These are phyloP conservation scores for Calycina herbarum DNA, from an alignment of 2,329 filamentous ascomycete genomes.

Conservation along the genomic window DNA sequence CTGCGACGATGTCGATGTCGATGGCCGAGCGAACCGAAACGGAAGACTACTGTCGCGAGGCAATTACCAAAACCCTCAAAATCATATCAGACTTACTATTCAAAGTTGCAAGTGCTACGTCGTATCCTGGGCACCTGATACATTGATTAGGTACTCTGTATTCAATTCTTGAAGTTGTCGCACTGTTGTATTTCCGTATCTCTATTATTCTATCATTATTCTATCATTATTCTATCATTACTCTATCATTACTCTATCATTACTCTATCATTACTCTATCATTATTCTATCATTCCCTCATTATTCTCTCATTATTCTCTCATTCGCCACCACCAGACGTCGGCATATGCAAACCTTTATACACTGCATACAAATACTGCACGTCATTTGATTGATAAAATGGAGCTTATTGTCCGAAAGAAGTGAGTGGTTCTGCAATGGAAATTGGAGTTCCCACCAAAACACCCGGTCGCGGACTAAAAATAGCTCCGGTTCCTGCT, in stretches of 20 bases:
- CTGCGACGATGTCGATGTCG: too few species aligned
- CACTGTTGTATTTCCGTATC: not conserved
- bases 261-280: too few species aligned
- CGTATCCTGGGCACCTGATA: not conserved
- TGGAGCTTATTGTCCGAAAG: not conserved
- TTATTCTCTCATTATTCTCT: not conserved
- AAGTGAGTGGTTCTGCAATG: not conserved
- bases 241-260: too few species aligned
- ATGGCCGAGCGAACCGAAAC: too few species aligned
- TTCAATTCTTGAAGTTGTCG: not conserved
- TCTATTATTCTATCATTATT: not conserved
- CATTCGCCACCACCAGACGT: not conserved
- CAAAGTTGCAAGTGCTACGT: not conserved
- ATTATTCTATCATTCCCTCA: too few species aligned
- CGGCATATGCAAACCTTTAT: not conserved
- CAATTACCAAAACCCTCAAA: too few species aligned
- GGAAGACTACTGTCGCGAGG: too few species aligned
- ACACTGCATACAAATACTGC: not conserved
- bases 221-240: too few species aligned
- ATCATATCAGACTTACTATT: too few species aligned
- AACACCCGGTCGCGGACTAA: not conserved
- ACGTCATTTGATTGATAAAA: not conserved
- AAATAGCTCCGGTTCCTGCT: not conserved
- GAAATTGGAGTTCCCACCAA: not conserved
- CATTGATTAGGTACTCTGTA: not conserved